phyloP scores from a whole-genome alignment of 2,329 filamentous ascomycete genomes.

The Alternaria triticimaculans region DNA sequence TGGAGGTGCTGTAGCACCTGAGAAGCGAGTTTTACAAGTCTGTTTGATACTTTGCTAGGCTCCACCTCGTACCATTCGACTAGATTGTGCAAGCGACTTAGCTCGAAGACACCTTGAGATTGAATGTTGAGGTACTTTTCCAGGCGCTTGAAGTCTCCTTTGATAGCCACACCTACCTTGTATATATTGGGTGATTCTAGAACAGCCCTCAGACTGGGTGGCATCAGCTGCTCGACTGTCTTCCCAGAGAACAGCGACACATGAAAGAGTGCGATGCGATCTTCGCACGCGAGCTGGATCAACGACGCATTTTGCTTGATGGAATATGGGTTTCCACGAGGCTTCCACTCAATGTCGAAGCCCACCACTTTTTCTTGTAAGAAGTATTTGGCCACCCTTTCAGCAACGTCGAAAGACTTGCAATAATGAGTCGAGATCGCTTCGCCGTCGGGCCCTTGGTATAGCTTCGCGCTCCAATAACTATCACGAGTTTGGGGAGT shows the following conservation, averaged over 20 bases:
- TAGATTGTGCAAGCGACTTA: slow-evolving; percentile 84
- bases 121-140: slow-evolving; percentile 66
- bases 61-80: slow-evolving; percentile 63
- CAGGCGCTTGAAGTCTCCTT: slow-evolving; percentile 69
- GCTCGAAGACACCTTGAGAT: slow-evolving; percentile 73
- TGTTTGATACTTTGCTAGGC: slow-evolving; percentile 58
- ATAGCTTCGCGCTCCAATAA: slow-evolving; percentile 74
- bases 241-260: slow-evolving; percentile 60
- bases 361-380: slow-evolving; percentile 74
- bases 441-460: slow-evolving; percentile 62
- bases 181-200: slow-evolving; percentile 73
- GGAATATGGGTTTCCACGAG: slow-evolving; percentile 43
- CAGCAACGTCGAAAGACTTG: slow-evolving; percentile 68
- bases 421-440: slow-evolving; percentile 80
- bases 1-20: slow-evolving; percentile 76
- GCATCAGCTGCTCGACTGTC: slow-evolving; percentile 63
- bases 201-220: slow-evolving; percentile 72
- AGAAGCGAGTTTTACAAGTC: slow-evolving; percentile 69
- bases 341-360: slow-evolving; percentile 88
- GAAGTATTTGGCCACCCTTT: slow-evolving; percentile 73
- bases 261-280: slow-evolving; percentile 82
- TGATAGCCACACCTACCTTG: slow-evolving; percentile 79
- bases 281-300: slow-evolving; percentile 80
- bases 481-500: slow-evolving; percentile 37
- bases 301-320: slow-evolving; percentile 84